These are phyloP conservation scores for Teratosphaeria epicoccoides DNA, from an alignment of 2,329 filamentous ascomycete species.

Conservation along the genomic window DNA sequence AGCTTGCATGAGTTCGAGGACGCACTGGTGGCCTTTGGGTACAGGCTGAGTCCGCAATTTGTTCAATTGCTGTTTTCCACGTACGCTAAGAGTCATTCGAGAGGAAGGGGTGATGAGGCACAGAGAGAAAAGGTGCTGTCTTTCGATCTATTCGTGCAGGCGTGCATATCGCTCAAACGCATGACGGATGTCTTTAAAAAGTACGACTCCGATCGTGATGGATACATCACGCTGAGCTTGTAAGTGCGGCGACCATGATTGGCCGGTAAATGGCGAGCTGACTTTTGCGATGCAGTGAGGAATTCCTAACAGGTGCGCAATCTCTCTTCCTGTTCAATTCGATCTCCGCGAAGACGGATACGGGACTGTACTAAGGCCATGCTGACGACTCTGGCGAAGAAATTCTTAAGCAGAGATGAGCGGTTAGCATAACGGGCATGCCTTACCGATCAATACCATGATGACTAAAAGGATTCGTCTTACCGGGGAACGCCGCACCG, in stretches of 20 bases:
- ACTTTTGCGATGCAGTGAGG: constrained; percentile 32
- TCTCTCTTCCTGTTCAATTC: constrained; percentile 44
- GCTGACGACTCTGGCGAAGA: constrained; percentile 21
- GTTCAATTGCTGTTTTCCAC: constrained; percentile 76
- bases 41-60: constrained; percentile 75
- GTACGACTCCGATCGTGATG: constrained; percentile 93
- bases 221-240: constrained; percentile 56
- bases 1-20: constrained; percentile 78
- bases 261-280: constrained; percentile 4
- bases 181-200: constrained; percentile 99
- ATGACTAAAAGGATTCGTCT: too few species aligned
- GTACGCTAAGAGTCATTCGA: constrained; percentile 51
- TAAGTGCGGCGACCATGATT: constrained; percentile 27
- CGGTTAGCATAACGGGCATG: not conserved
- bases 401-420: constrained; percentile 13
- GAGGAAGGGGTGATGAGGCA: constrained; percentile 26
- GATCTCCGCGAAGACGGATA: constrained; percentile 42
- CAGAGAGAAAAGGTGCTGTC: constrained; percentile 32
- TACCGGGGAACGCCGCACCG: too few species aligned
- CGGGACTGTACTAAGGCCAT: constrained; percentile 32
- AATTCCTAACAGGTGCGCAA: constrained; percentile 47
- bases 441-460: not conserved
- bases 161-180: constrained; percentile 88
- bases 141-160: constrained; percentile 96
- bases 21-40: constrained; percentile 82